phyloP scores from a whole-genome alignment of 148 eudicot species.

The Persicaria maculosa region DNA sequence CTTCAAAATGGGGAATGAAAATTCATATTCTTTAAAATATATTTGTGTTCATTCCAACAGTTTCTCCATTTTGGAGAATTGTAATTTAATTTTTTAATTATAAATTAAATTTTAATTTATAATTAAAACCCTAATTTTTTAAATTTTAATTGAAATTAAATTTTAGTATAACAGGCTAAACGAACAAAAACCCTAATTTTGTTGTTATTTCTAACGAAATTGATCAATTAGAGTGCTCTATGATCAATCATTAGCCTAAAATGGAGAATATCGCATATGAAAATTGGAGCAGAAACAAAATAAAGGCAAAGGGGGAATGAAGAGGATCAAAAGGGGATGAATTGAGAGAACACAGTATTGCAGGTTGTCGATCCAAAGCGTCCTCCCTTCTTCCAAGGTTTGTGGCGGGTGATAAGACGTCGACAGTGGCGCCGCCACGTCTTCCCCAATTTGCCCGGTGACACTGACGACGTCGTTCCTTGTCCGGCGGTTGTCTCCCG shows the following conservation, averaged over 20 bases:
- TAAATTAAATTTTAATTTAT: no score
- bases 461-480: not conserved
- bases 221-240: not conserved
- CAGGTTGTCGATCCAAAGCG: conserved; percentile 96
- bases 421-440: conserved; percentile 29
- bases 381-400: conserved; percentile 84
- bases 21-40: no score
- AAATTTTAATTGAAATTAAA: no score
- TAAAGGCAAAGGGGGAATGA: not conserved
- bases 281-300: not conserved
- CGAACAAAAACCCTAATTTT: conserved; percentile 7
- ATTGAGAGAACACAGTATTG: conserved; percentile 53
- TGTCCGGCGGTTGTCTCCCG: not conserved
- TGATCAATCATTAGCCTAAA: not conserved
- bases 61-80: no score
- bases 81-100: no score
- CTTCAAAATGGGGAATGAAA: no score
- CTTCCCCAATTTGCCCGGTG: not conserved
- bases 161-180: not conserved
- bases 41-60: no score
- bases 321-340: not conserved
- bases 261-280: not conserved
- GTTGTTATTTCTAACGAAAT: not conserved
- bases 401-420: conserved; percentile 49
- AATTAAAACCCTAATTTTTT: no score